Evolutionary conservation across 768 basidiomycete species (phyloP), one percentile per base, ranked within the genome.

Genomic region (Rhodosporidiobolus odoratus): DNA sequence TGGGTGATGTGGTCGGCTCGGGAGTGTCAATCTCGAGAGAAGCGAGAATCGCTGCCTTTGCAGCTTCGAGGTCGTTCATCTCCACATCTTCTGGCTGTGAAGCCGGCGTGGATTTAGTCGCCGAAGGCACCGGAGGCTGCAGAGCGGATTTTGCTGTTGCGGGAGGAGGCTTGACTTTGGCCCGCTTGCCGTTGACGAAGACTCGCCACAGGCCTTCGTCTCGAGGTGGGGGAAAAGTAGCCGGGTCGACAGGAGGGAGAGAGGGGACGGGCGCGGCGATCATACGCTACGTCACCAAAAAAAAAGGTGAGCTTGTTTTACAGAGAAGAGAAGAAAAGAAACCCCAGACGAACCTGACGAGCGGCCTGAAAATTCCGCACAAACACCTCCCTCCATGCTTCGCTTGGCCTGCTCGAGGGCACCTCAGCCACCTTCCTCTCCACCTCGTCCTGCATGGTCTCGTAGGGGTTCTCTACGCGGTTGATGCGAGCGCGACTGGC

Each of bases 131-230:
- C 6, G 52, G n/a, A 3, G 6, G 17, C 45, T 48, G 19, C 47
- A 38, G 38, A 25, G 23, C 19, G 8, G 34, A 4, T 17, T n/a
- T 25, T 5, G 43, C 34, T 9, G 17, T 23, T 16, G 35, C 30
- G 4, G 41, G 7, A 9, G 43, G 21, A 3, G 43, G 41, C 16
- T 21, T 30, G 30, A 9, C 41, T 34, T 66, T 72, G 12, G 65
- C 41, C 34, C 65, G 65, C 50, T 67, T 67, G 41, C 73, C 73
- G 43, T 71, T 65, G 63, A 74, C 32, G 41, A 74, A 65, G 32
- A 65, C 52, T 35, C 62, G 61, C 73, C 73, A 74, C 13, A 40
- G 58, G 13, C 53, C 58, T n/a, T 65, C 62, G 60, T 68, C 66
- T 16, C 60, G 58, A 2, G 63, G 37, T 4, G 57, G 17, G 4